Base-by-base conservation (phyloP, 371 early-diverging fungal genomes). In the Chytridium lagenaria region DNA sequence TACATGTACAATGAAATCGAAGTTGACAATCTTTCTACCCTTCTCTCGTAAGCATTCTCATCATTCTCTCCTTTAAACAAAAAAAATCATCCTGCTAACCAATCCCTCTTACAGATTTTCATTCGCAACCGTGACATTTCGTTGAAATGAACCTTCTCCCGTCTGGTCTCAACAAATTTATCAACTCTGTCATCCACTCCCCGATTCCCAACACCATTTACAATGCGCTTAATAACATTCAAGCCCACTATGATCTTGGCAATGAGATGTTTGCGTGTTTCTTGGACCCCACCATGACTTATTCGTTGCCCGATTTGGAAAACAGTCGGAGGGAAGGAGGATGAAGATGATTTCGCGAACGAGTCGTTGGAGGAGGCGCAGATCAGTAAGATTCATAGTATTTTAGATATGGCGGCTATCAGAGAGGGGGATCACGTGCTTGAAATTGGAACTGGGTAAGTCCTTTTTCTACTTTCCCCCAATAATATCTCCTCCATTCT, bases 191-290 rank as follows among this genome's bases (percentile, higher is more conserved):
- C n/a, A 31, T 81, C 12, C 71, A 73, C 67, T 75, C 83, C 31
- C 80, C 70, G 30, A 82, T 87, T 52, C 83, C 86, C 31, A 89
- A 90, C 77, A 83, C 84, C 37, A 78, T 89, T 72, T 68, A 76
- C 44, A 88, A 88, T 72, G 65, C 85, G 1, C 69, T 84, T 22
- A 67, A 66, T 77, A 92, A 92, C 74, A 87, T 91, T 66, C 80
- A 81, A 12, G 90, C 90, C 3, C 91, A 91, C 79, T 91, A 91
- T 75, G 92, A 92, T 70, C 77, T 92, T 40, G 89, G 89, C 51
- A 91, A 92, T 77, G 90, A 89, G 23, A 81, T 92, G 86, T 92
- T 92, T 83, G 80, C 83, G 3, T 65, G 72, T 34, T 91, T 92
- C 65, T 76, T 92, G 59, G 90, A 90, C 75, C 77, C 80, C 0